Evolutionary conservation across 2,329 filamentous ascomycete species (phyloP).

Genomic region (Berkeleyomyces basicola): DNA sequence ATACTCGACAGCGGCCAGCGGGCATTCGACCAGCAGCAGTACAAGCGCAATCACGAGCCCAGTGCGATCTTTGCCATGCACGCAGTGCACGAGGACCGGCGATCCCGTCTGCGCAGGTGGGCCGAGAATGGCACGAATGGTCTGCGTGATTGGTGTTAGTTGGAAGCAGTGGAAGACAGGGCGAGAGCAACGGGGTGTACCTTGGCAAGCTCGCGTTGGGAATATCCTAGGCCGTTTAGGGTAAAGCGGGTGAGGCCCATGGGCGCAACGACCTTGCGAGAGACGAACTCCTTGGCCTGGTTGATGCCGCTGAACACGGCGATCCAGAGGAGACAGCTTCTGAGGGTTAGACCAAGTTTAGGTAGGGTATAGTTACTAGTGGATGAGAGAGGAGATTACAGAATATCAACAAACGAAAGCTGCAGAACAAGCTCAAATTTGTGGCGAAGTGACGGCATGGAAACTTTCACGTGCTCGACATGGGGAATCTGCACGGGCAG

Average conservation of each 20-base stretch:
- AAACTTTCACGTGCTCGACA: background rate
- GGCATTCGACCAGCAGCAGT: conserved; percentile 45
- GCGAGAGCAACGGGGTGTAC: conserved; percentile 17
- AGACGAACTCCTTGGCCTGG: conserved; percentile 53
- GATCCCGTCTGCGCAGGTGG: conserved; percentile 20
- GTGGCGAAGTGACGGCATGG: background rate
- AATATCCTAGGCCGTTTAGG: conserved; percentile 51
- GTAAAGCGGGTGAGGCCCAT: conserved; percentile 57
- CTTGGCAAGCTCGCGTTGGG: conserved; percentile 41
- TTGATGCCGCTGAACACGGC: conserved; percentile 51
- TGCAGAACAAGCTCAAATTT: conserved; percentile 7
- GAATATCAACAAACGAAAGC: conserved; percentile 10
- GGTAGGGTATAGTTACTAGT: conserved; percentile 41
- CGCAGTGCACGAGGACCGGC: conserved; percentile 64
- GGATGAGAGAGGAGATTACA: conserved; percentile 5
- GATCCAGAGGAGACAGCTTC: conserved; percentile 27
- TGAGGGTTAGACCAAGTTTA: conserved; percentile 31
- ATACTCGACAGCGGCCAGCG: conserved; percentile 41
- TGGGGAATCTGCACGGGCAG: background rate
- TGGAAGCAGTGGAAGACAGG: background rate
- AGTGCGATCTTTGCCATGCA: conserved; percentile 69
- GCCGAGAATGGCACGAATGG: background rate
- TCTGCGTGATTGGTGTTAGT: background rate
- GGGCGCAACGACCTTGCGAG: conserved; percentile 51
- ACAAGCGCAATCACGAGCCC: conserved; percentile 55